Conservation (phyloP, 169 alveolate genomes). For the Fabrea salina region DNA sequence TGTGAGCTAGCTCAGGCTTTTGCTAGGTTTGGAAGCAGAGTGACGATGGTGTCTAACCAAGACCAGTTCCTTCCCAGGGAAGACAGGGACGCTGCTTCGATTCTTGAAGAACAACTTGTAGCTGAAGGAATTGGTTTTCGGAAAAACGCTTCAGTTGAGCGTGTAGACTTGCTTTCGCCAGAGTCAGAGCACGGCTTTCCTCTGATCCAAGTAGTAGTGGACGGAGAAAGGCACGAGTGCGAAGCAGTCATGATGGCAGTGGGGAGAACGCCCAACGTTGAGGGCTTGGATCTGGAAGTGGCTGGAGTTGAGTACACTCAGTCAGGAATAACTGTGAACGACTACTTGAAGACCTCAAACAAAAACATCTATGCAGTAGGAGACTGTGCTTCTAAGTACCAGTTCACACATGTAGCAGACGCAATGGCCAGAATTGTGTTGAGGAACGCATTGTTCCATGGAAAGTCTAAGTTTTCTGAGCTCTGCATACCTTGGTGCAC, state of each 20-base stretch:
- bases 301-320: constrained; percentile 41
- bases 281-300: constrained; percentile 43
- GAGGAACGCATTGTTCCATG: constrained; percentile 52
- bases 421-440: constrained; percentile 47
- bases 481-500: constrained; percentile 51
- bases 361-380: constrained; percentile 52
- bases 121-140: constrained; percentile 40
- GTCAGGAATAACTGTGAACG: constrained; percentile 39
- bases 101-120: constrained; percentile 10
- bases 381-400: constrained; percentile 34
- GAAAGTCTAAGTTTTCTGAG: constrained; percentile 24
- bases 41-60: constrained; percentile 20
- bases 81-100: constrained; percentile 42
- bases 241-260: not conserved
- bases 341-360: constrained; percentile 38
- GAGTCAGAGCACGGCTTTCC: not conserved
- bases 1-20: constrained; percentile 57
- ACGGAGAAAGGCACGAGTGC: not conserved
- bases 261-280: constrained; percentile 21
- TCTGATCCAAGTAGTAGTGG: not conserved
- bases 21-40: constrained; percentile 49
- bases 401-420: constrained; percentile 57
- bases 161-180: not conserved
- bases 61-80: constrained; percentile 38
- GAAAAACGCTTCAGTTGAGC: not conserved